Percentiles rank a stretch among this genome's conserved stretches.
Conservation (phyloP, 352 stramenopile genomes). For the Aphanomyces stellatus region DNA sequence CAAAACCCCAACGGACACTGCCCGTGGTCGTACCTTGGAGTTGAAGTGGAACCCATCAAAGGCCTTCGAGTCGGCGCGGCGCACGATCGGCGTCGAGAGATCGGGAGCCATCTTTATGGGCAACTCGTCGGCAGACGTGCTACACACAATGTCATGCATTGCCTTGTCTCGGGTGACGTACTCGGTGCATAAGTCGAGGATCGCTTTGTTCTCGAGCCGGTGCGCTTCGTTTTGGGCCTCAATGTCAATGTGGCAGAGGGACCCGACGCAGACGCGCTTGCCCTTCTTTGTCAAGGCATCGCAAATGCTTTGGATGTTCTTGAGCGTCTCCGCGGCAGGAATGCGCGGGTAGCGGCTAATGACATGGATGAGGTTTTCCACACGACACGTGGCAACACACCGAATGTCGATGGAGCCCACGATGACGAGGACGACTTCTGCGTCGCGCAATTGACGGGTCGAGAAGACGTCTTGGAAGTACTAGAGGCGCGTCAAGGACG, state of each 20-base stretch:
- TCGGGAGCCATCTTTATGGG: slow-evolving; percentile 59
- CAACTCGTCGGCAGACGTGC: slow-evolving; percentile 51
- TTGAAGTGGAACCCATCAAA: slow-evolving; percentile 80
- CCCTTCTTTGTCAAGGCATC: slow-evolving; percentile 75
- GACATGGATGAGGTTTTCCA: neutral
- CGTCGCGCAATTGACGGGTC: slow-evolving; percentile 43
- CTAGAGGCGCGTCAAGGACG: slow-evolving; percentile 21
- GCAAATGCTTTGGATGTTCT: slow-evolving; percentile 62
- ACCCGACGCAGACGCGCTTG: slow-evolving; percentile 67
- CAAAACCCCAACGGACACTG: neutral
- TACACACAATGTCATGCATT: slow-evolving; percentile 18
- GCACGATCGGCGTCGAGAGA: slow-evolving; percentile 68
- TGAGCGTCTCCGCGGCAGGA: slow-evolving; percentile 30
- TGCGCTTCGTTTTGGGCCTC: slow-evolving; percentile 29
- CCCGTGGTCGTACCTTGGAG: slow-evolving; percentile 41
- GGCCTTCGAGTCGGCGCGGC: slow-evolving; percentile 39
- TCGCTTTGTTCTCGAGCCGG: slow-evolving; percentile 36
- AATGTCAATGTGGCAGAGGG: slow-evolving; percentile 38
- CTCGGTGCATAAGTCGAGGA: slow-evolving; percentile 73
- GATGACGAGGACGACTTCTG: slow-evolving; percentile 70
- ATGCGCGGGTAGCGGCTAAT: neutral
- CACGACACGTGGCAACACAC: slow-evolving; percentile 21
- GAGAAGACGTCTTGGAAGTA: slow-evolving; percentile 63
- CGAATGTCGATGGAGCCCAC: slow-evolving; percentile 60
- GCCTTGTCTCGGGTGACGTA: slow-evolving; percentile 26